Evolutionary conservation across 164 flowering plant genomes (phyloP).

Genomic region (Litsea cubeba): DNA sequence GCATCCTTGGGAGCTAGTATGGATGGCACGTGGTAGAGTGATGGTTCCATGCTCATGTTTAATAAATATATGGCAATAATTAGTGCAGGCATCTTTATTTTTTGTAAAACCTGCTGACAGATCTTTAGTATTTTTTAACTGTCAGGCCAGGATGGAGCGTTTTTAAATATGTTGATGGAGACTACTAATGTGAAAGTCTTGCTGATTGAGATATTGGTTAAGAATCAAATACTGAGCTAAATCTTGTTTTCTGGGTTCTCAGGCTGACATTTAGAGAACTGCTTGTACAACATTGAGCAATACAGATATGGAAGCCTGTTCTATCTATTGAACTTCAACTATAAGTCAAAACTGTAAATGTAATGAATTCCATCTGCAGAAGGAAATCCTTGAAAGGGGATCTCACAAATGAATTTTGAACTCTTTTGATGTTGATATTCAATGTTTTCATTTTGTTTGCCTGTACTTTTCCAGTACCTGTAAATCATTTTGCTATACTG

Average conservation of each 20-base stretch:
- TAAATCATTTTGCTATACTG: too few species aligned
- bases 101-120: neutral
- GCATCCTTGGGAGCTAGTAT: too few species aligned
- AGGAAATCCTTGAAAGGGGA: neutral
- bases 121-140: neutral
- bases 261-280: neutral
- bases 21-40: too few species aligned
- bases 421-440: neutral
- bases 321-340: neutral
- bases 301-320: neutral
- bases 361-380: neutral
- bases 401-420: neutral
- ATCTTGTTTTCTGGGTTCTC: neutral
- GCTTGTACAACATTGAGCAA: neutral
- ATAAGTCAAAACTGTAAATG: neutral
- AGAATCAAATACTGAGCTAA: neutral
- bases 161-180: neutral
- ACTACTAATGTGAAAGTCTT: neutral
- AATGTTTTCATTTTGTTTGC: neutral
- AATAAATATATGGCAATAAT: neutral
- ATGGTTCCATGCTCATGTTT: too few species aligned
- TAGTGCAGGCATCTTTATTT: too few species aligned
- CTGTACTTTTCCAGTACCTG: neutral
- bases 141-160: neutral
- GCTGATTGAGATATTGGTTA: neutral